Conservation (phyloP, 306 rosid species). For the Begonia fuchsioides region DNA sequence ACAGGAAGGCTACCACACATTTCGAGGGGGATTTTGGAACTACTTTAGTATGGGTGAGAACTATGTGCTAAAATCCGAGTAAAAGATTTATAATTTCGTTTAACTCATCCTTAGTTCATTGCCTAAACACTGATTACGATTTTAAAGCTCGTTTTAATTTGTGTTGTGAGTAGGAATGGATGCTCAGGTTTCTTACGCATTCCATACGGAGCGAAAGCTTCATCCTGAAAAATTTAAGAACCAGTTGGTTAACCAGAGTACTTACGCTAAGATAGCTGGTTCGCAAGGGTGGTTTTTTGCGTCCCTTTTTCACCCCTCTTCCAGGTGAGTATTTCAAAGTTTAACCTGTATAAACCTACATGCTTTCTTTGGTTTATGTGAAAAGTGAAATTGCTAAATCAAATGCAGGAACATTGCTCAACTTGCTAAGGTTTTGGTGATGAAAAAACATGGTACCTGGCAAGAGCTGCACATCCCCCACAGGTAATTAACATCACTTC, state of each 20-base stretch:
- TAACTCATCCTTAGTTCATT: background rate
- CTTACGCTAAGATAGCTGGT: constrained; percentile 75
- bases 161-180: constrained; percentile 60
- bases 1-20: constrained; percentile 84
- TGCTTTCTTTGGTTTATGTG: too few species aligned
- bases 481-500: constrained; percentile 26
- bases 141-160: constrained; percentile 2
- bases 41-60: constrained; percentile 95
- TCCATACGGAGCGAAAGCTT: constrained; percentile 84
- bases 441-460: constrained; percentile 50
- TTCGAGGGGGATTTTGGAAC: constrained; percentile 99
- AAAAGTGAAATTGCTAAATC: background rate
- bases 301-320: constrained; percentile 39
- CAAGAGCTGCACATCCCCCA: constrained; percentile 57
- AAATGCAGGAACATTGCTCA: constrained; percentile 61
- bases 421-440: constrained; percentile 56
- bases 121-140: constrained; percentile 1
- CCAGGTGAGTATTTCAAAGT: constrained; percentile 34
- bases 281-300: constrained; percentile 51
- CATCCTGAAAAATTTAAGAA: constrained; percentile 88
- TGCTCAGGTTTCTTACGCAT: constrained; percentile 93
- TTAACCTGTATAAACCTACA: too few species aligned
- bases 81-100: constrained; percentile 9
- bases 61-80: constrained; percentile 3
- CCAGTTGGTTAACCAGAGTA: constrained; percentile 71